A percentile compares a stretch with the other conserved stretches of the same genome.
Conservation (phyloP, 352 stramenopile species). For the Phytopythium kandeliae region DNA sequence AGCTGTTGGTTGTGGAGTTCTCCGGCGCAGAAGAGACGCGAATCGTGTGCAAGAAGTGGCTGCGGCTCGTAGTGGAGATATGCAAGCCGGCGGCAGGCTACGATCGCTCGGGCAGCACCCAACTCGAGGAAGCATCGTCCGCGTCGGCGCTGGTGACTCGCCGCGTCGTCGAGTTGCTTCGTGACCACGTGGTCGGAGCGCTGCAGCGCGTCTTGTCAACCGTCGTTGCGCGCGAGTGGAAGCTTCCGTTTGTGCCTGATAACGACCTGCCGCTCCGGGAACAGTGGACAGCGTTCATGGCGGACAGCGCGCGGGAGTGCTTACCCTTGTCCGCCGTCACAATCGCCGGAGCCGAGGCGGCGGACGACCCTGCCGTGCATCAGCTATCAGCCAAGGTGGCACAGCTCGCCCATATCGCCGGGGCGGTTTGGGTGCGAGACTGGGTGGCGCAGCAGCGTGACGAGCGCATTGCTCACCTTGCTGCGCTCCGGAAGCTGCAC, state of each 20-base stretch:
- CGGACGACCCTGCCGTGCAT: not conserved
- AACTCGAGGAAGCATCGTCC: not conserved
- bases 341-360: not conserved
- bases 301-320: not conserved
- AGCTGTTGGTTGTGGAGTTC: not conserved
- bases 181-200: not conserved
- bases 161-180: not conserved
- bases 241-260: not conserved
- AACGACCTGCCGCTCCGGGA: not conserved
- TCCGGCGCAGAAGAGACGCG: not conserved
- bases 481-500: conserved; percentile 14
- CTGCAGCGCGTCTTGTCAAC: not conserved
- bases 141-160: not conserved
- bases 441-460: conserved; percentile 3
- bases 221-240: conserved; percentile 4
- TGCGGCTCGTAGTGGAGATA: not conserved
- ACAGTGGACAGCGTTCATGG: conserved; percentile 1
- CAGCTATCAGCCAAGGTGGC: not conserved
- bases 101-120: not conserved
- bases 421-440: not conserved
- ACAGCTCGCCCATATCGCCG: not conserved
- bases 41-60: not conserved
- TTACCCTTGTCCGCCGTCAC: not conserved
- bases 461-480: conserved; percentile 7
- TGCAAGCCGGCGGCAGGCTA: not conserved